Conservation (phyloP, 768 basidiomycete genomes). For the Amanita rimosa region DNA sequence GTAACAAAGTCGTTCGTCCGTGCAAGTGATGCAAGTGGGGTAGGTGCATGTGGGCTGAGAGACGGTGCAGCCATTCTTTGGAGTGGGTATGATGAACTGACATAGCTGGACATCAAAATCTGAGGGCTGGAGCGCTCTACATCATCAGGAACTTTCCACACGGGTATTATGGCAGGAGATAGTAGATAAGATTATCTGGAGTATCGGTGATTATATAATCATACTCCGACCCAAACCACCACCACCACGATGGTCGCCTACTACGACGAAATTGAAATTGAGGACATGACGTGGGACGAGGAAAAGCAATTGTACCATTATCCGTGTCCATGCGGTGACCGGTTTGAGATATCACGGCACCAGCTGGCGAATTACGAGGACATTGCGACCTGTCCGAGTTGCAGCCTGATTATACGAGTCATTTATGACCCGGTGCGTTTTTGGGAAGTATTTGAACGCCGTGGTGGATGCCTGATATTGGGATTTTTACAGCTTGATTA, state of each 20-base stretch:
- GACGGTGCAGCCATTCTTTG: background rate
- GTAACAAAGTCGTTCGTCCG: background rate
- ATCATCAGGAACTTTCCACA: no score
- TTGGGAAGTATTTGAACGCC: constrained; percentile 4
- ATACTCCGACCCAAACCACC: background rate
- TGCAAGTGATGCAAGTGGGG: background rate
- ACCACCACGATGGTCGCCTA: constrained; percentile 55
- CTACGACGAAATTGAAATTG: constrained; percentile 97
- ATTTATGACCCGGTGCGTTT: constrained; percentile 88
- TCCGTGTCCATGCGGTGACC: constrained; percentile 95
- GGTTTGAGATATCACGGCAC: constrained; percentile 85
- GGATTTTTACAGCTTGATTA: constrained; percentile 56
- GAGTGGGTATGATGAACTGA: background rate
- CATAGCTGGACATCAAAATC: background rate
- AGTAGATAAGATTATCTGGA: no score
- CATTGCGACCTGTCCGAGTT: constrained; percentile 92
- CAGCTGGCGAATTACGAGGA: constrained; percentile 89
- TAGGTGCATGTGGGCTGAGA: background rate
- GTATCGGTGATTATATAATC: constrained; percentile 1
- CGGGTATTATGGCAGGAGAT: no score
- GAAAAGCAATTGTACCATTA: constrained; percentile 83
- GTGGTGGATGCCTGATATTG: constrained; percentile 7
- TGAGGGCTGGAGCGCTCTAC: background rate
- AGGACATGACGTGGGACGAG: constrained; percentile 89
- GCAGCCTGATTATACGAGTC: constrained; percentile 85